Evolutionary conservation across 2,329 filamentous ascomycete genomes (phyloP), one percentile per base, ranked within the genome.

Genomic region (Colletotrichum filicis): DNA sequence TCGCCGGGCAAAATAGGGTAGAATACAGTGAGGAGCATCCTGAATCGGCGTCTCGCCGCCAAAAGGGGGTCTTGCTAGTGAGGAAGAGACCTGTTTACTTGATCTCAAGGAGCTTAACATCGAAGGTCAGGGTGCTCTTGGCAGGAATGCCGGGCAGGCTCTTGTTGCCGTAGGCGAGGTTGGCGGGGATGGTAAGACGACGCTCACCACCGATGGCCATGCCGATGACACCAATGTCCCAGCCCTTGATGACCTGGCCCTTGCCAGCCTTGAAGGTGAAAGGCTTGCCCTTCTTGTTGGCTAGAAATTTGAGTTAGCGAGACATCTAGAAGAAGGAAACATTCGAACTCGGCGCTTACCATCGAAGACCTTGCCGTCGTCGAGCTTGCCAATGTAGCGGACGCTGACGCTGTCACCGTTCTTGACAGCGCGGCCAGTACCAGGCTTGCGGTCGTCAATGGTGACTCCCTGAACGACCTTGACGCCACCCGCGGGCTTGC

Each of bases 241-340:
- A 98, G 78, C 97, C 97, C 90, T 97, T 97, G 88, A 99, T 99
- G 80, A 99, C 97, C 84, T 98, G 94, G 74, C 95, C 95, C 82
- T 92, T 91, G 78, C 97, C 97, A 74, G 97, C 92, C 89, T 96
- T 97, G 91, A 98, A 98, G 77, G 90, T 90, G 87, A 99, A 99
- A 71, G 97, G 96, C 88, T 97, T 95, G 79, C 97, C 97, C 88
- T 97, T 98, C 90, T 98, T 99, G 90, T 99, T 98, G 84, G 95
- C 94, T 95, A 79, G 56, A 76, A 4, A 26, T 46, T 57, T 24
- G 35, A 12, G 64, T 75, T 68, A 75, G 67, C 76, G 37, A 66
- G 67, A 52, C 60, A 42, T 22, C 19, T 5, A 70, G 26, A 24
- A n/a, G 32, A 12, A 35, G 37, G 32, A 3, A 28, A 12, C 53